Evolutionary conservation across 2,329 filamentous ascomycete genomes (phyloP), one percentile per base, ranked within the genome.

Genomic region (Colletotrichum cereale): DNA sequence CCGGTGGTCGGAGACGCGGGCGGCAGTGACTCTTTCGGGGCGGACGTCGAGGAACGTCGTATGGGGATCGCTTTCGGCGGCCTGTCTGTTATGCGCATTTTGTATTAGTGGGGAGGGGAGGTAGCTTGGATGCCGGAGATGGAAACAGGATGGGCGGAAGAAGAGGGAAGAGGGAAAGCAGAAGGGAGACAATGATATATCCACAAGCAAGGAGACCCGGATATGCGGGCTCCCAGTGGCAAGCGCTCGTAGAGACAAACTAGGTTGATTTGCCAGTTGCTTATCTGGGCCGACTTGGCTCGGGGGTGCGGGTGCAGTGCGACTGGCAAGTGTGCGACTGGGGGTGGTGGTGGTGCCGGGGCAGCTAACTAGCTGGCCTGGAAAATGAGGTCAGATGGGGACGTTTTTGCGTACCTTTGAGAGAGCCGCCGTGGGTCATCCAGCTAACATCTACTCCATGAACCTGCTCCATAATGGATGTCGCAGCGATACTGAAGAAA

Each of bases 391-490:
- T 72, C 69, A 69, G 69, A 72, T 53, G 60, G 60, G 60, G 60
- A 60, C 60, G 62, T 52, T 50, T 44, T 58, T 69, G 82, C 87
- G 82, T 86, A 93, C 94, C 94, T 92, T 93, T 95, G 74, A 91
- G 90, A 76, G 92, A 90, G 79, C 93, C 92, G 82, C 93, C 92
- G 82, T 96, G 93, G 76, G 88, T 88, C 86, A 97, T 92, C 94
- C 94, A 97, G 82, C 92, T 95, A 79, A 97, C 94, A 83, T 97
- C 94, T 78, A 97, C 89, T 75, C 92, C 91, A 80, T 94, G 91
- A 75, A 93, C 89, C 76, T 92, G 91, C 83, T 96, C 93, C 93
- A 96, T 96, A 73, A 75, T 85, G 79, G 75, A 76, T 75, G 75
- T 66, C 79, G 69, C 65, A 63, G 47, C 53, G 47, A 58, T 58